A percentile compares a stretch with the other conserved stretches of the same genome.
Evolutionary conservation across 164 flowering plant genomes (phyloP).

Genomic region (Protea cynaroides): DNA sequence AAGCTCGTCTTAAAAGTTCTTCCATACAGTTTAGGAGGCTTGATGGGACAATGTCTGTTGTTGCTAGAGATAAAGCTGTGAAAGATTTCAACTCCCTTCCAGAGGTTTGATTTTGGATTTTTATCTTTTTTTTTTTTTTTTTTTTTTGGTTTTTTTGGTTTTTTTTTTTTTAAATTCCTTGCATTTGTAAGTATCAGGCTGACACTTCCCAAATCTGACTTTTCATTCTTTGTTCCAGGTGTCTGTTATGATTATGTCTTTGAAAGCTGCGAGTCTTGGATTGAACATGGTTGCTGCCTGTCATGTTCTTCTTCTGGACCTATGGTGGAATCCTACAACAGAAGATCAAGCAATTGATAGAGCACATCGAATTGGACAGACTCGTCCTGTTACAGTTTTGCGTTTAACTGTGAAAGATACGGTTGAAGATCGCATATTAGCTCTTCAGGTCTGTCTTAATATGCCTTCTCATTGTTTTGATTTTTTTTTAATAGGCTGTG

Average conservation of each 20-base stretch:
- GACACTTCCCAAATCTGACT: constrained; percentile 2
- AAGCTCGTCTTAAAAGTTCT: constrained; percentile 54
- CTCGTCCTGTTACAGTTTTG: constrained; percentile 82
- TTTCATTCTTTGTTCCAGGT: constrained; percentile 38
- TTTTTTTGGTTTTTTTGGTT: no score
- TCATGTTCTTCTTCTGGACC: constrained; percentile 80
- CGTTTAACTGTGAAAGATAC: constrained; percentile 88
- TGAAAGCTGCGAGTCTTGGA: constrained; percentile 97
- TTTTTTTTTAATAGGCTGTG: not conserved
- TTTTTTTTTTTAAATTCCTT: no score
- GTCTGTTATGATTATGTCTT: constrained; percentile 89
- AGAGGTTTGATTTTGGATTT: constrained; percentile 43
- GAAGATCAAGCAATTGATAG: constrained; percentile 96
- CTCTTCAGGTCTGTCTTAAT: constrained; percentile 61
- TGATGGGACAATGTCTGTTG: constrained; percentile 91
- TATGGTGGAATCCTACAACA: constrained; percentile 98
- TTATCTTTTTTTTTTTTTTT: no score
- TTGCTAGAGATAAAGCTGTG: constrained; percentile 85
- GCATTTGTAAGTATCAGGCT: not conserved
- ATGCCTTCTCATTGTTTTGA: not conserved
- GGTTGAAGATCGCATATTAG: constrained; percentile 93
- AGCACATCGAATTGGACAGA: constrained; percentile 96
- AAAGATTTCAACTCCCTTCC: constrained; percentile 84
- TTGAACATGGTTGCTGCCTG: constrained; percentile 95
- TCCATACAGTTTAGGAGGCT: constrained; percentile 82